Percentiles rank a stretch among this genome's conserved stretches.
phyloP scores from a whole-genome alignment of 129 eudicot species.

The Tagetes patula region DNA sequence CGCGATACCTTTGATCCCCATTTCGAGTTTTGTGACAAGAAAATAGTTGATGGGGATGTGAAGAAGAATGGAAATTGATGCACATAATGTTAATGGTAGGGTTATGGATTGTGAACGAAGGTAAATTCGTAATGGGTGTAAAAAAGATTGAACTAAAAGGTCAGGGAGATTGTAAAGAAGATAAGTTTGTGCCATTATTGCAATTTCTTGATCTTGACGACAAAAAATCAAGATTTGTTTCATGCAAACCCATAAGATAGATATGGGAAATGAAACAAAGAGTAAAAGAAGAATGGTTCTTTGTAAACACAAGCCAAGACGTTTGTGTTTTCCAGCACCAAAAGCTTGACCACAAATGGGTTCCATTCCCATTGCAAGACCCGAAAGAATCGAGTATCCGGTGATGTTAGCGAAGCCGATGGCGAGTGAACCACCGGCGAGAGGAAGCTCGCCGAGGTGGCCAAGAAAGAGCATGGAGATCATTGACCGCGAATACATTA shows the following conservation, averaged over 20 bases:
- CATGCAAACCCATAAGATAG: conserved; percentile 66
- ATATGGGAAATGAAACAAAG: conserved; percentile 50
- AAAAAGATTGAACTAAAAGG: conserved; percentile 63
- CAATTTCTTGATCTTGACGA: conserved; percentile 65
- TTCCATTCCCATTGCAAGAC: conserved; percentile 88
- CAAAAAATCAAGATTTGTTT: conserved; percentile 51
- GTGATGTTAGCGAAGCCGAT: conserved; percentile 85
- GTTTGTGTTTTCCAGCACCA: conserved; percentile 59
- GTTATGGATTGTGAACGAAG: conserved; percentile 78
- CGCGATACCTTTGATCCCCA: conserved; percentile 75
- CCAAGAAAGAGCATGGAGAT: conserved; percentile 88
- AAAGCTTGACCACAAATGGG: conserved; percentile 90
- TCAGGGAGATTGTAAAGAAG: conserved; percentile 64
- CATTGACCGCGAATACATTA: conserved; percentile 80
- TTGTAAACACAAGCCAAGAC: conserved; percentile 58
- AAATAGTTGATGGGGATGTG: conserved; percentile 73
- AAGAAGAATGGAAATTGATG: conserved; percentile 51
- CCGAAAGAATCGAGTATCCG: conserved; percentile 85
- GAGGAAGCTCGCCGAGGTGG: conserved; percentile 59
- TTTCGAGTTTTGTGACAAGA: conserved; percentile 49
- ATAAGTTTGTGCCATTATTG: conserved; percentile 61
- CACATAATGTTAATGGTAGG: conserved; percentile 66
- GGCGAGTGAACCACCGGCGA: conserved; percentile 84
- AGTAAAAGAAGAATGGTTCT: conserved; percentile 53
- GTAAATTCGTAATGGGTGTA: conserved; percentile 78